Evolutionary conservation across 208 protist species (phyloP), one percentile per base, ranked within the genome.

Genomic region (Acanthamoeba healyi): DNA sequence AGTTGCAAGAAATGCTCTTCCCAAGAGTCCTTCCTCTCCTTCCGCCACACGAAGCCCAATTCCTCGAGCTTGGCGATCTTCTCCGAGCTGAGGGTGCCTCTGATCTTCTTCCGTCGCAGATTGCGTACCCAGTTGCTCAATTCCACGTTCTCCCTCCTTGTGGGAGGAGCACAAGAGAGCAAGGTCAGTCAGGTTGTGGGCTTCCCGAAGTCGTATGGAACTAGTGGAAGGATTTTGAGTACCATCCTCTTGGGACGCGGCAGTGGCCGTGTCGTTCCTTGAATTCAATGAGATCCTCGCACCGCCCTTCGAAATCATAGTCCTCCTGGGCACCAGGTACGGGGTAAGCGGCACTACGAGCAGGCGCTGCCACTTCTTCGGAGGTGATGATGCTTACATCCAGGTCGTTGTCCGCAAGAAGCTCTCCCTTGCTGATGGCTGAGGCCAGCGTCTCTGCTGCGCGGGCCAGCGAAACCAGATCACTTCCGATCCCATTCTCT

Each of bases 41-140:
- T 87, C 32, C 77, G 22, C 77, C 77, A 87, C 77, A 61, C 46
- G 29, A 87, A 87, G 40, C 77, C 77, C 40, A 87, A 10, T 22
- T 44, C 77, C 4, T 87, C 77, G 3, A 87, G 40, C 77, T 61
- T 87, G 40, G 34, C 77, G n/a, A 87, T 61, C 49, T 54, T 87
- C 26, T 44, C 34, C 2, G 38, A 5, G 26, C 36, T 17, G 10
- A 87, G 34, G 22, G 49, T 61, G 24, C 77, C 77, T 29, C 77
- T 87, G 24, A 87, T 61, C 77, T 87, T 87, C 77, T 87, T 87
- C 10, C 77, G 40, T 87, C 77, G 40, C 46, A 87, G 19, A 38
- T 61, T 87, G 40, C 77, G 40, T n/a, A 87, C 40, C 77, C 77
- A 87, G 24, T 87, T 61, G 49, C 77, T 61, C 26, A 87, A 38